phyloP scores from a whole-genome alignment of 257 asterid genomes.

The Petunia axillaris region DNA sequence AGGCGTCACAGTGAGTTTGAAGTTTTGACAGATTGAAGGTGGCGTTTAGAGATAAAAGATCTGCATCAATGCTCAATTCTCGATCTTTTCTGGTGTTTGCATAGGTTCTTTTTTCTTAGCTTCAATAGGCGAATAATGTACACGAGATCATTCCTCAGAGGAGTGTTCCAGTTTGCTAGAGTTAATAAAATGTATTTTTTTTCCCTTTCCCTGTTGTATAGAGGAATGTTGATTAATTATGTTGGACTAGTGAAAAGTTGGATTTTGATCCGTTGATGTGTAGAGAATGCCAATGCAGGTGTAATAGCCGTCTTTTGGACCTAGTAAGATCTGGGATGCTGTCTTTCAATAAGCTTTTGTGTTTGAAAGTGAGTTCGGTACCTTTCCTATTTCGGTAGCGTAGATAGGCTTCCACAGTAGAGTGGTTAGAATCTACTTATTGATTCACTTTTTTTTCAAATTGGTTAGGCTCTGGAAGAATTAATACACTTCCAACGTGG shows the following conservation, averaged over 20 bases:
- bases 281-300: neutral
- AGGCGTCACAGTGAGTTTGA: neutral
- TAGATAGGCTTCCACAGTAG: no score
- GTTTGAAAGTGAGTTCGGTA: neutral
- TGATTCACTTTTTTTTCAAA: no score
- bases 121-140: slow-evolving; percentile 7
- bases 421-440: no score
- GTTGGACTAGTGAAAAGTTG: neutral
- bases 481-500: no score
- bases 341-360: neutral
- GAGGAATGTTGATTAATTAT: neutral
- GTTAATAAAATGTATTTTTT: neutral
- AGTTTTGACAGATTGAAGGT: slow-evolving; percentile 13
- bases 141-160: neutral
- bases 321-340: neutral
- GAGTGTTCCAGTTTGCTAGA: neutral
- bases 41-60: neutral
- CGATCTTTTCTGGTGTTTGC: neutral
- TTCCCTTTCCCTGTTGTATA: neutral
- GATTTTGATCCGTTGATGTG: neutral
- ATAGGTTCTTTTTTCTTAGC: neutral
- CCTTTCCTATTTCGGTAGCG: neutral
- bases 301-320: neutral
- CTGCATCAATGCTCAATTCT: neutral
- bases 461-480: no score